Conservation (phyloP, 225 moss, liverwort and hornwort species). For the Thuidium tamariscinum region DNA sequence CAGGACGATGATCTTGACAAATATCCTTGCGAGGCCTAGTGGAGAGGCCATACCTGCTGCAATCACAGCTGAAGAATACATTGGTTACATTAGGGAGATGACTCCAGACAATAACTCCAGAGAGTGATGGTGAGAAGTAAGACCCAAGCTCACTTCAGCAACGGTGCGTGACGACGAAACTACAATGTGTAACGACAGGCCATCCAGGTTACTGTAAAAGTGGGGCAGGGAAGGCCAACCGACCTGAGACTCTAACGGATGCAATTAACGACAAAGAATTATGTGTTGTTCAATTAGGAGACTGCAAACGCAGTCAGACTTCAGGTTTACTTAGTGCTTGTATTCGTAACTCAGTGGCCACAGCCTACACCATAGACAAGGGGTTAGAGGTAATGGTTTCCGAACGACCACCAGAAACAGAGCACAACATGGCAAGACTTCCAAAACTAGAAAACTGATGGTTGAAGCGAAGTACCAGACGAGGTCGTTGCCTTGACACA, state of each 20-base stretch:
- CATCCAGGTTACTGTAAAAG: too few species aligned
- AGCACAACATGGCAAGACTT: background rate
- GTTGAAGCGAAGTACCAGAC: background rate
- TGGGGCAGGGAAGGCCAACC: background rate
- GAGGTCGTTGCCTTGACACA: background rate
- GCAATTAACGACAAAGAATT: background rate
- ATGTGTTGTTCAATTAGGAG: background rate
- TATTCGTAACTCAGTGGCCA: background rate
- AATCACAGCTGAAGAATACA: background rate
- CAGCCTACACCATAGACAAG: too few species aligned
- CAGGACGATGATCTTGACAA: background rate
- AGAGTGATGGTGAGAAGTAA: background rate
- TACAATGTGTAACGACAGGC: too few species aligned
- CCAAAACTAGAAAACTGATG: too few species aligned
- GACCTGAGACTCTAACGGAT: background rate
- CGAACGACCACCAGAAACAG: background rate
- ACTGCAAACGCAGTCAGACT: background rate
- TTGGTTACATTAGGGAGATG: background rate
- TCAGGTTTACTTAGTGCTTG: too few species aligned
- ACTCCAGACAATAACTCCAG: background rate
- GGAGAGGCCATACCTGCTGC: background rate
- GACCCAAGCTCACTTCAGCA: background rate
- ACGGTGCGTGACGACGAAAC: background rate
- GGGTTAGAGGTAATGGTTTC: too few species aligned
- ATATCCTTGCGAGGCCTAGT: background rate